A percentile compares a stretch with the other conserved stretches of the same genome.
Evolutionary conservation across 1,284 basidiomycete genomes (phyloP).

Genomic region (Naganishia sp.): DNA sequence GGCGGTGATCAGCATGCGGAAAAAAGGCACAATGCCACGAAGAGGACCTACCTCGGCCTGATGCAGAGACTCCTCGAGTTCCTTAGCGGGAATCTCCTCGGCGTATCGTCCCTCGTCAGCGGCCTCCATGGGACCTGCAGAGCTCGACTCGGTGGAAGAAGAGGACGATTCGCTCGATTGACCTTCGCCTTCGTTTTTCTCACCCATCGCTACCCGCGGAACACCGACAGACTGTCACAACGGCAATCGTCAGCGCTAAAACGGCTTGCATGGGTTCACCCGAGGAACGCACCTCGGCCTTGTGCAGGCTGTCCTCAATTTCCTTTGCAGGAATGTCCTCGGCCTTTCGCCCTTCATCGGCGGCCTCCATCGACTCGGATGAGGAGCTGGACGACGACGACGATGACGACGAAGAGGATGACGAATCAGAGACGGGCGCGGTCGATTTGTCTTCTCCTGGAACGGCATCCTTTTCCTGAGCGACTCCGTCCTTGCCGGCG

Average conservation of each 20-base stretch:
- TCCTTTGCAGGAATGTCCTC: constrained; percentile 29
- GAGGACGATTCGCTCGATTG: constrained; percentile 1
- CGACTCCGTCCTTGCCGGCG: constrained; percentile 13
- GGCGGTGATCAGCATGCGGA: neutral
- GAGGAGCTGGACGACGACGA: constrained; percentile 17
- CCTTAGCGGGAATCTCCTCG: constrained; percentile 28
- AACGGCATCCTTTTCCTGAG: constrained; percentile 20
- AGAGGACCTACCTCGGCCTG: constrained; percentile 38
- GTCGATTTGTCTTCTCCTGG: constrained; percentile 24
- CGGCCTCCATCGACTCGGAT: constrained; percentile 25
- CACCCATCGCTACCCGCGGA: constrained; percentile 34
- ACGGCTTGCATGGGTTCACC: neutral
- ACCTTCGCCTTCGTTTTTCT: constrained; percentile 6
- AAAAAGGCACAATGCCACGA: no score
- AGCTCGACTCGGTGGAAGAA: constrained; percentile 1
- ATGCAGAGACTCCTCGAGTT: constrained; percentile 32
- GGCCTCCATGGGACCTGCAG: constrained; percentile 24
- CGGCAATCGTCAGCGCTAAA: neutral
- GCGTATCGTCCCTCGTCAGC: constrained; percentile 30
- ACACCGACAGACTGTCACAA: constrained; percentile 30
- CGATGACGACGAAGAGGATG: constrained; percentile 1
- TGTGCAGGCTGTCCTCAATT: constrained; percentile 32
- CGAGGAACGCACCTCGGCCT: constrained; percentile 37
- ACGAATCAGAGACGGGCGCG: constrained; percentile 22
- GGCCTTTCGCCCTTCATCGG: constrained; percentile 29